Conservation (phyloP, 1,284 basidiomycete genomes). For the Schizopora paradoxa region DNA sequence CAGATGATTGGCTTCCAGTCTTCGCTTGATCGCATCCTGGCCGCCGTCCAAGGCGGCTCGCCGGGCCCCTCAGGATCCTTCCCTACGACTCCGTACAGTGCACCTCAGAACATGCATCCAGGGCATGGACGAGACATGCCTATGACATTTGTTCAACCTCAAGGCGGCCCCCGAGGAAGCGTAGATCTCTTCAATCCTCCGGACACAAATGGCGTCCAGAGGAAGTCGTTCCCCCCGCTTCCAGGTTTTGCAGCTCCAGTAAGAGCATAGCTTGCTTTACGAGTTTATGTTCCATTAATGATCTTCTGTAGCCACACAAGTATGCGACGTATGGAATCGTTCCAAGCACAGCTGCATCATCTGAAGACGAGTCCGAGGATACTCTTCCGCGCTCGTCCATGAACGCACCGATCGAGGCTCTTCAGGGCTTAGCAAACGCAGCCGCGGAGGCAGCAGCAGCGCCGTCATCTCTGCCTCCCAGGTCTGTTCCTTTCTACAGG, state of each 20-base stretch:
- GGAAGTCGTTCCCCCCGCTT: conserved; percentile 64
- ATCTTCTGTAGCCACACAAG: conserved; percentile 63
- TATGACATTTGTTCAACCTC: conserved; percentile 28
- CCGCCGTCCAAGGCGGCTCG: conserved; percentile 54
- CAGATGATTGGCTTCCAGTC: conserved; percentile 90
- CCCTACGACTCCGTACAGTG: conserved; percentile 1
- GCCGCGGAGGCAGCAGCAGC: conserved; percentile 87
- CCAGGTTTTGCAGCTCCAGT: conserved; percentile 89
- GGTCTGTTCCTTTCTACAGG: conserved; percentile 31
- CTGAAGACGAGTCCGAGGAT: conserved; percentile 85
- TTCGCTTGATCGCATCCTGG: conserved; percentile 73
- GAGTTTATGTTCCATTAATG: conserved; percentile 19
- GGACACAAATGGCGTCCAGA: conserved; percentile 9
- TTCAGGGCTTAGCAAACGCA: conserved; percentile 88
- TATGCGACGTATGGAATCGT: conserved; percentile 89
- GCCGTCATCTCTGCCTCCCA: conserved; percentile 43
- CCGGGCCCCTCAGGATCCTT: conserved; percentile 23
- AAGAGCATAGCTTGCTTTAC: conserved; percentile 26
- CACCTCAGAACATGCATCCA: conserved; percentile 18
- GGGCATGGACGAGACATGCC: conserved; percentile 23
- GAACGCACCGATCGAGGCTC: conserved; percentile 88
- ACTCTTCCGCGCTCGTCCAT: conserved; percentile 75
- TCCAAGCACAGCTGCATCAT: conserved; percentile 73
- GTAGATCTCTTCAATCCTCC: conserved; percentile 19
- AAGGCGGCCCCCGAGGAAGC: conserved; percentile 25